phyloP scores from a whole-genome alignment of 495 filamentous ascomycete genomes.

The Pyrenula aspistea region DNA sequence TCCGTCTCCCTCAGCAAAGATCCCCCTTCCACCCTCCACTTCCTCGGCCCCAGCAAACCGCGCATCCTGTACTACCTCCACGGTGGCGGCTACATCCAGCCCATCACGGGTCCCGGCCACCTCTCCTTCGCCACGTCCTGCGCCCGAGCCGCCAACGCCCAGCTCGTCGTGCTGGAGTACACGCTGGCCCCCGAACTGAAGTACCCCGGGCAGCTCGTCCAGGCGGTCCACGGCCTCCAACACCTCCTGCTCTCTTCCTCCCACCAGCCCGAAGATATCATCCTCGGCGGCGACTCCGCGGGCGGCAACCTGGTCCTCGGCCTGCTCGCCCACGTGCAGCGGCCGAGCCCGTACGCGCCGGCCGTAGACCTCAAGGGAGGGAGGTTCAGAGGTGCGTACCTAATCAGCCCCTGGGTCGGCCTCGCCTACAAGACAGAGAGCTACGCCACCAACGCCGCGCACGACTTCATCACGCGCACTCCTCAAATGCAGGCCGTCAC shows the following conservation, averaged over 20 bases:
- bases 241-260: conserved; percentile 33
- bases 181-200: conserved; percentile 41
- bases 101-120: conserved; percentile 21
- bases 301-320: conserved; percentile 48
- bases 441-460: conserved; percentile 31
- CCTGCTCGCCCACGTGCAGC: conserved; percentile 47
- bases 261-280: conserved; percentile 31
- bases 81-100: conserved; percentile 19
- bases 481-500: conserved; percentile 12
- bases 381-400: conserved; percentile 32
- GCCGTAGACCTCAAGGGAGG: conserved; percentile 5
- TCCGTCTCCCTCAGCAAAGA: neutral
- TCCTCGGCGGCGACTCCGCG: conserved; percentile 53
- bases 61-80: neutral
- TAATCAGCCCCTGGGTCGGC: conserved; percentile 47
- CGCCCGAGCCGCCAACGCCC: conserved; percentile 28
- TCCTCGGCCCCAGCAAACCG: neutral
- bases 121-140: conserved; percentile 1
- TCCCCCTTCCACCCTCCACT: neutral
- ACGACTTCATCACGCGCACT: conserved; percentile 37
- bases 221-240: conserved; percentile 38
- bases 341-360: conserved; percentile 43
- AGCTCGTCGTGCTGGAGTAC: conserved; percentile 39
- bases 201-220: conserved; percentile 50
- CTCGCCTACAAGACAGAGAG: conserved; percentile 30